These are phyloP conservation scores for Neoarthrinium moseri DNA, from an alignment of 2,329 filamentous ascomycete species.

Conservation along the genomic window DNA sequence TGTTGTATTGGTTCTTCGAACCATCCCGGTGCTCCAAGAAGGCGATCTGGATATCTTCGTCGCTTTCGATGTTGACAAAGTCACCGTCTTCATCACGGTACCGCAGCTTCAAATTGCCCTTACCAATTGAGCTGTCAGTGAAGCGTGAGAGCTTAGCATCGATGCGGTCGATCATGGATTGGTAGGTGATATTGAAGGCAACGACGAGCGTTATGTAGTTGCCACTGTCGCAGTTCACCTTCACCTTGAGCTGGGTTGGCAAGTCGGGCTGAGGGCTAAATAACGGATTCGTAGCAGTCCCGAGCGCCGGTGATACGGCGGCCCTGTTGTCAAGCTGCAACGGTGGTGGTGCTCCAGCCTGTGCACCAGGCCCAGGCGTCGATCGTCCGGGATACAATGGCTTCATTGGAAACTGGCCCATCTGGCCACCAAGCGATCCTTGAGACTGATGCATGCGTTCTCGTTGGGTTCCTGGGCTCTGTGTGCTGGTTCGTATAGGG, in stretches of 20 bases:
- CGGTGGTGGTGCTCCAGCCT: constrained; percentile 29
- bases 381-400: constrained; percentile 51
- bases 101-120: constrained; percentile 79
- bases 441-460: constrained; percentile 53
- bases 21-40: constrained; percentile 92
- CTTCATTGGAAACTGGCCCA: constrained; percentile 56
- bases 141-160: constrained; percentile 91
- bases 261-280: constrained; percentile 50
- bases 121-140: constrained; percentile 79
- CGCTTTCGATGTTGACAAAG: constrained; percentile 88
- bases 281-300: constrained; percentile 32
- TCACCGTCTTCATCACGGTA: constrained; percentile 93
- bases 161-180: constrained; percentile 90
- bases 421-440: constrained; percentile 49
- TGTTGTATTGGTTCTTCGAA: constrained; percentile 46
- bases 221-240: constrained; percentile 81
- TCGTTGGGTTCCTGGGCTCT: constrained; percentile 67
- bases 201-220: constrained; percentile 96
- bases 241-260: constrained; percentile 85
- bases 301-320: constrained; percentile 46
- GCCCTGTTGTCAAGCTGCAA: constrained; percentile 37
- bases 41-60: constrained; percentile 94
- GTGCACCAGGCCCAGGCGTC: constrained; percentile 38
- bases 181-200: constrained; percentile 91
- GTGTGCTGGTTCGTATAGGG: constrained; percentile 67